A percentile compares a stretch with the other conserved stretches of the same genome.
Evolutionary conservation across 1,284 basidiomycete genomes (phyloP).

Genomic region (Cutaneotrichosporon dermatis): DNA sequence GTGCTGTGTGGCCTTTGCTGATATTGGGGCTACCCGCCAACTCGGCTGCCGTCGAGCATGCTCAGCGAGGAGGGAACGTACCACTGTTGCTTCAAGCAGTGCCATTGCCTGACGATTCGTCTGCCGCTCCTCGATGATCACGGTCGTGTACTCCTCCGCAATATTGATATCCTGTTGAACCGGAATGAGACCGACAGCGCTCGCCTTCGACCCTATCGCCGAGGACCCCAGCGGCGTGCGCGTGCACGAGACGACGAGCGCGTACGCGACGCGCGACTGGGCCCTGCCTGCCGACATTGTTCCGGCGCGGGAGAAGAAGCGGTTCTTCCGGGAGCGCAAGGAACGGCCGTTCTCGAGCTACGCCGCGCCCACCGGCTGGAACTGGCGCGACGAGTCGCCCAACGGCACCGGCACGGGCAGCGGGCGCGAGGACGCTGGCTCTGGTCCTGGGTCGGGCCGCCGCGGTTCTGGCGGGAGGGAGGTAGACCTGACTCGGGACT

Average conservation of each 20-base stretch:
- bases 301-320: constrained; percentile 2
- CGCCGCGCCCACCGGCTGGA: constrained; percentile 2
- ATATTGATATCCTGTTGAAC: no score
- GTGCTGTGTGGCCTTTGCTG: no score
- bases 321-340: not conserved
- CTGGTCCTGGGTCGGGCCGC: no score
- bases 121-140: no score
- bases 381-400: constrained; percentile 1
- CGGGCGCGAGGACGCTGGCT: no score
- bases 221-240: constrained; percentile 7
- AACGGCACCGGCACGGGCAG: no score
- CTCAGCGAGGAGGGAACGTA: no score
- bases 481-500: not conserved
- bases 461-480: not conserved
- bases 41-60: no score
- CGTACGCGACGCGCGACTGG: constrained; percentile 13
- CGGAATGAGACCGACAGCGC: not conserved
- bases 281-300: not conserved
- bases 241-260: constrained; percentile 11
- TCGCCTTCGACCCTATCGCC: constrained; percentile 13
- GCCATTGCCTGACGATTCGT: no score
- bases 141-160: no score
- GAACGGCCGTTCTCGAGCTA: constrained; percentile 12
- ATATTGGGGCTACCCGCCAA: no score
- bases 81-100: no score